Base-by-base conservation (phyloP, 2,329 filamentous ascomycete genomes). In the Akanthomyces uredinophilus region DNA sequence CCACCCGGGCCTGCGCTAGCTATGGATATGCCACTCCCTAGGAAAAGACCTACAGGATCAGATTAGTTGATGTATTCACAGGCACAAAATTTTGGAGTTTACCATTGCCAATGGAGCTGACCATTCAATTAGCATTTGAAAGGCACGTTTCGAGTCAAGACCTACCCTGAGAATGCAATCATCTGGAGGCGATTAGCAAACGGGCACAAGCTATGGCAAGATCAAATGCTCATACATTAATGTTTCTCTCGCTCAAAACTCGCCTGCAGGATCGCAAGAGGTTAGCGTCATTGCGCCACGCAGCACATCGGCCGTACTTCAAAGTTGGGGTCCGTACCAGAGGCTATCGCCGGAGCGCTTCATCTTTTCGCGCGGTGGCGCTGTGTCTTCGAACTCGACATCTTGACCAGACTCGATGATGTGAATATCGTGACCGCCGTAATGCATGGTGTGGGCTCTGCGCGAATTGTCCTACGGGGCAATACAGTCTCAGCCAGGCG, bases 121-220 rank as follows among this genome's bases (percentile, higher is more conserved):
- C 14, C 27, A 37, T 20, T 63, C 20, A 59, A 24, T 20, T 18
- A 49, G 20, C 32, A 37, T 18, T 13, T 24, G 44, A 47, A 53
- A 10, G 44, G 53, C 46, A 22, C 65, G 13, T 20, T n/a, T 18
- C 46, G 35, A 29, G 44, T 8, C 24, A 8, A 8, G 29, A 52
- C 72, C 55, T 70, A 77, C 73, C 76, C 76, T 59, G 76, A 77
- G 61, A 78, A 78, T 35, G 76, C 75, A 64, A 78, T 78, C 76
- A 78, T 78, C 74, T 77, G 64, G 20, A 18, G 24, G 24, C 13
- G 51, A 57, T 66, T 46, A 65, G 62, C n/a, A 56, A 41, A 43
- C 16, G 7, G 7, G 37, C n/a, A 5, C n/a, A 6, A 10, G 51
- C 7, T 52, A n/a, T 24, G 32, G n/a, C n/a, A n/a, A n/a, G n/a